Evolutionary conservation across 768 basidiomycete genomes (phyloP).

Genomic region (Cystobasidium tubakii): DNA sequence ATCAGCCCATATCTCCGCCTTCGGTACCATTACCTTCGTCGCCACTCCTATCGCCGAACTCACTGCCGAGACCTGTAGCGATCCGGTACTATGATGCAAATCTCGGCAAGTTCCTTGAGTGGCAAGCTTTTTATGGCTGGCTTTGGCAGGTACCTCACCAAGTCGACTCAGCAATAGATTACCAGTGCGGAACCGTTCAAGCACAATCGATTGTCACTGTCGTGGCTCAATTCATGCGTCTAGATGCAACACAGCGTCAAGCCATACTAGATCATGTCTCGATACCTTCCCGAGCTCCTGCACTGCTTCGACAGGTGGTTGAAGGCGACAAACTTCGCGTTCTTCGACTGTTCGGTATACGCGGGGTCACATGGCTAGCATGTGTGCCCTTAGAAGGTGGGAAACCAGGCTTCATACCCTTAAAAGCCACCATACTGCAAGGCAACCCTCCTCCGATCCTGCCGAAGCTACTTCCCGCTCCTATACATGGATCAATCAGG

Average conservation of each 20-base stretch:
- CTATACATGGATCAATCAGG: not conserved
- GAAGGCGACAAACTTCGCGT: slow-evolving; percentile 6
- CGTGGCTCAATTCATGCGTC: not conserved
- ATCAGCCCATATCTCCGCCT: not conserved
- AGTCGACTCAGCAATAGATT: not conserved
- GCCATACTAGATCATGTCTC: slow-evolving; percentile 1
- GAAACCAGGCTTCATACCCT: not conserved
- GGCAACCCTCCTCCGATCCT: not conserved
- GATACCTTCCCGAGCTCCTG: not conserved
- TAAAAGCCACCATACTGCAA: not conserved
- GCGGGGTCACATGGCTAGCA: not conserved
- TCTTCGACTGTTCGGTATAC: not conserved
- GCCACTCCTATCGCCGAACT: not conserved
- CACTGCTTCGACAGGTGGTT: not conserved
- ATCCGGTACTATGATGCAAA: not conserved
- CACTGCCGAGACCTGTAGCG: not conserved
- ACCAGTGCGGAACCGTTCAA: not conserved
- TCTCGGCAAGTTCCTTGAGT: not conserved
- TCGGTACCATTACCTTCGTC: not conserved
- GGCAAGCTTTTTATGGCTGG: slow-evolving; percentile 6
- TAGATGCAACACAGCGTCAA: not conserved
- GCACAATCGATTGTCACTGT: not conserved
- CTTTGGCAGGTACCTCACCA: not conserved
- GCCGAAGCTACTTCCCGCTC: not conserved
- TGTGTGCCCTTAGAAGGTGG: not conserved